Base-by-base conservation (phyloP, 306 rosid genomes). In the Casuarina glauca region DNA sequence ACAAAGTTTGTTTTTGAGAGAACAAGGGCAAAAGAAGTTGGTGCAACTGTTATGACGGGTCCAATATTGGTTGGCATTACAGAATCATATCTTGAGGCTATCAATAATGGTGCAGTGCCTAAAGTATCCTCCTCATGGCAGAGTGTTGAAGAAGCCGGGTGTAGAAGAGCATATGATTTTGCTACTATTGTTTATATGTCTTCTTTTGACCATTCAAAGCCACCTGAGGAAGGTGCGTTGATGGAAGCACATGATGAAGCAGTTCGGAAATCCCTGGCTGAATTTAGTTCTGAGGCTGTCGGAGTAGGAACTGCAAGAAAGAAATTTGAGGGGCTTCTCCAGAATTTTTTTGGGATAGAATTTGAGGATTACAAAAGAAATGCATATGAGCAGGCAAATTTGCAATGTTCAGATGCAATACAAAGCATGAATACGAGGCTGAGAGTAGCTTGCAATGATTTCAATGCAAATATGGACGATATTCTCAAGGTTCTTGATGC, bases 101-200 rank as follows among this genome's bases (percentile, higher is more conserved):
- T 96, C 50, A 96, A 96, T 80, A 88, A 90, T 67, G 99, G 99
- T 83, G 99, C 99, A 2, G 99, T 96, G 81, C 99, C 99, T 57
- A 84, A 94, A 45, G 93, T 96, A 84, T 84, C 95, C 74, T 96
- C 98, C 78, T 93, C 99, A 26, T 96, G 99, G 99, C 90, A 95
- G 99, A 93, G 93, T 84, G 99, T 95, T 76, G 99, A 93, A 87
- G 99, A 93, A 85, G 84, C 93, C 1, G 99, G 90, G 89, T 95
- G 99, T 76, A 92, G 80, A n/a, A 84, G 81, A 78, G 98, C 99
- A 51, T 91, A 83, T 86, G 99, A 95, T 81, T 82, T 80, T 73
- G 97, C 99, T 73, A 57, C 90, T 70, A 94, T 91, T 60, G 84
- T 86, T 69, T 93, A 95, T 73, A 91, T 81, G 93, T 86, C 96